Base-by-base conservation (phyloP, 164 flowering plant species). In the Magnolia officinalis region DNA sequence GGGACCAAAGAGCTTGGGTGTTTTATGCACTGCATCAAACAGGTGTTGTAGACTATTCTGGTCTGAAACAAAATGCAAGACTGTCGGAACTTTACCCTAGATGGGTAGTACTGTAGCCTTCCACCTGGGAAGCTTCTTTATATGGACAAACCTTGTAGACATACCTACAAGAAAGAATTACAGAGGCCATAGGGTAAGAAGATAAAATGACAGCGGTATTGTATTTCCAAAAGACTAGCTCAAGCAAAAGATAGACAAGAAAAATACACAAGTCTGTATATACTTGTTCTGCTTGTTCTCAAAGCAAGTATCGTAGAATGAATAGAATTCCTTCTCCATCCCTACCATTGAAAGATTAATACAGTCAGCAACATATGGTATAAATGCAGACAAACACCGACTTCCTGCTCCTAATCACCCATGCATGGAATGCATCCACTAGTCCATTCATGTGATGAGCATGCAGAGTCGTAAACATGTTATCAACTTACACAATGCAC, bases 211-310 rank as follows among this genome's bases (percentile, higher is more conserved):
- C 19, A 63, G 65, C 21, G 6, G 21, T 21, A 16, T n/a, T 63
- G 65, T 21, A 63, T n/a, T n/a, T 18, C 65, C n/a, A 63, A 21
- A 63, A 63, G 21, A 21, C 21, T 63, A 21, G 65, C 6, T 63
- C 21, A n/a, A 63, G 23, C 21, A 18, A 37, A 37, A 37, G 45
- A 37, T 5, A 37, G 45, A 37, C 6, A 5, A 37, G 45, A 37
- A 37, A 37, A 37, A 37, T 63, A n/a, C 19, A 63, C 8, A 23
- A 63, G 65, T n/a, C 20, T 63, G 20, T 10, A 63, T 81, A 49
- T 75, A 96, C 99, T 92, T 96, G 78, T 90, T 90, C 83, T 94
- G 87, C 87, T 91, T 96, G 88, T 78, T 84, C 87, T 96, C 97
- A 74, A 94, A 90, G 82, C 99, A 96, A 49, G 78, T 92, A 70